Conservation (phyloP, 1,284 basidiomycete genomes). For the Austropuccinia psidii region DNA sequence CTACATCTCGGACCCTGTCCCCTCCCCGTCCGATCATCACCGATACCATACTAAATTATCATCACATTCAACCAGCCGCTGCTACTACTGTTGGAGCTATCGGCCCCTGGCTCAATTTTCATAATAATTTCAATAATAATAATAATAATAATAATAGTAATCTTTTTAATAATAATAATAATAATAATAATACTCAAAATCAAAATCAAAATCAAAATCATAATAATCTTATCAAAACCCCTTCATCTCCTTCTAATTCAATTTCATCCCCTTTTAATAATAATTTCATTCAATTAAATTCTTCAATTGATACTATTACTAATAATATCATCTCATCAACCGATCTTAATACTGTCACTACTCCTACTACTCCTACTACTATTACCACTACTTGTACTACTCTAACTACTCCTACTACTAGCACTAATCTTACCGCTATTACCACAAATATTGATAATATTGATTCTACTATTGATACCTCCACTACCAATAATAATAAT, state of each 20-base stretch:
- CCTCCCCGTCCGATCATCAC: constrained; percentile 33
- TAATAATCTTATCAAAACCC: too few relatives aligned
- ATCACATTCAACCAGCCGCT: constrained; percentile 30
- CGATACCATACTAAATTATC: constrained; percentile 36
- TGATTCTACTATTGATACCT: neutral
- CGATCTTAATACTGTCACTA: neutral
- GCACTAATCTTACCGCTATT: neutral
- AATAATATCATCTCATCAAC: too few relatives aligned
- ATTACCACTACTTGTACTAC: neutral
- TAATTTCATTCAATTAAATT: too few relatives aligned
- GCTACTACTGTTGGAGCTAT: constrained; percentile 33
- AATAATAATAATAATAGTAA: too few relatives aligned
- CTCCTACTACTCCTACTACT: neutral
- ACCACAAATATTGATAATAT: neutral
- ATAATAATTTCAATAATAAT: too few relatives aligned
- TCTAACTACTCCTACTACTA: neutral
- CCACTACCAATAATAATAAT: neutral
- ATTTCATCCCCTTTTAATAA: too few relatives aligned
- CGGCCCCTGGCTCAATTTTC: constrained; percentile 34
- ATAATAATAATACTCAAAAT: too few relatives aligned
- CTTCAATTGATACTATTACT: too few relatives aligned
- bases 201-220: too few relatives aligned
- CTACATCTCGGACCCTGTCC: constrained; percentile 35
- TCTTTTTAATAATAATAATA: too few relatives aligned
- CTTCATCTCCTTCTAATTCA: too few relatives aligned